Evolutionary conservation across 1,139 yeast genomes (phyloP), one percentile per base, ranked within the genome.

Genomic region (Oligophagozyma castellii): DNA sequence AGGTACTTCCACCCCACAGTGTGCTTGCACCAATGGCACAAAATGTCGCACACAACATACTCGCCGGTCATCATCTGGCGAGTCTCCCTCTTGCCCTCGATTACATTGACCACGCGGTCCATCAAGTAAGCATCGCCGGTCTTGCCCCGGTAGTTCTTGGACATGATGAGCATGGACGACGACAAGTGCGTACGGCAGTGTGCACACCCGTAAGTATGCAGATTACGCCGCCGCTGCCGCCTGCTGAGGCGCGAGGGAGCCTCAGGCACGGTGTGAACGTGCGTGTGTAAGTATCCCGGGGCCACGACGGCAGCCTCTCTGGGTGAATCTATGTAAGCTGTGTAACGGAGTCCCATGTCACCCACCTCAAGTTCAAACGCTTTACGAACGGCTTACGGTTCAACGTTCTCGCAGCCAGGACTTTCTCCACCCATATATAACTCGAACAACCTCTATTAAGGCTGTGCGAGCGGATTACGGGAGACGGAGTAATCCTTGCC

Each of bases 1-100:
- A 59, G 38, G 35, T 63, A 63, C 35, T 57, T 58, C 68, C 68
- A 63, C 5, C 68, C 68, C 8, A 63, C 51, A 14, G 53, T 34
- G 14, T 45, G 47, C 27, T 52, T 49, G 38, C 68, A 63, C 42
- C 61, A 61, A 34, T 56, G 63, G 38, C 68, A 63, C 29, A 40
- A 38, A 23, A 61, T 53, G 37, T 60, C 63, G 30, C 63, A 51
- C 4, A 62, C 65, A 2, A 55, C 38, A 35, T 61, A 63, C 13
- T 47, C 43, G 2, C 68, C 68, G 3, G 66, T 59, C 5, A 57
- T 49, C 68, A 63, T 63, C 19, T 51, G 49, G 11, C 64, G 48
- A 4, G 46, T 44, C 34, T 54, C 57, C 6, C 46, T 38, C 14
- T 44, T 44, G 0, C 59, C 61, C 20, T 50, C 51, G 2, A 39